A percentile compares a stretch with the other conserved stretches of the same genome.
These are phyloP conservation scores for Pulchroboletus neoregius DNA, from an alignment of 1,284 basidiomycete genomes.

Conservation along the genomic window DNA sequence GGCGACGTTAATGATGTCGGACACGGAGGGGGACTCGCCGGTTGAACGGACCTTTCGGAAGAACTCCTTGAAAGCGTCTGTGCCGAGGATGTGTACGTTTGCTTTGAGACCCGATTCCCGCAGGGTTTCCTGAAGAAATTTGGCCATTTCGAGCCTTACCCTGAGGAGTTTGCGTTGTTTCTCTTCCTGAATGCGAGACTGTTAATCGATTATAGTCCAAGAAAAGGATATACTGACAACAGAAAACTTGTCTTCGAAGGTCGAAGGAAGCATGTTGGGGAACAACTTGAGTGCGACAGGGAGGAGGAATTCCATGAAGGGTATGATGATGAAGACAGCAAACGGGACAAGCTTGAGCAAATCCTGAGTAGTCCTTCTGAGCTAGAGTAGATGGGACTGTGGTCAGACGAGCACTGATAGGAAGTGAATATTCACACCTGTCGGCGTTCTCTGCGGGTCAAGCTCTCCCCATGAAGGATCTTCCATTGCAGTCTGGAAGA, in stretches of 20 bases:
- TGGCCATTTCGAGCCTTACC: constrained; percentile 97
- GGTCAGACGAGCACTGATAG: constrained; percentile 6
- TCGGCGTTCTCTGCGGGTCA: constrained; percentile 91
- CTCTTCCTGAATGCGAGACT: constrained; percentile 67
- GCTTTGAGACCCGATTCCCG: constrained; percentile 91
- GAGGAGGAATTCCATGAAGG: constrained; percentile 98
- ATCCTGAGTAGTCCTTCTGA: constrained; percentile 92
- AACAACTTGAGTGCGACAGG: constrained; percentile 97
- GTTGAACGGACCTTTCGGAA: constrained; percentile 98
- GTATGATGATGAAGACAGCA: constrained; percentile 91
- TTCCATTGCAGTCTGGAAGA: constrained; percentile 87
- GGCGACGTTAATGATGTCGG: constrained; percentile 92
- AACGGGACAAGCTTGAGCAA: constrained; percentile 92
- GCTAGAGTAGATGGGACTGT: constrained; percentile 39
- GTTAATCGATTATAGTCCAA: neutral
- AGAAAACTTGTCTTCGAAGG: constrained; percentile 96
- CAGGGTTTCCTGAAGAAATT: constrained; percentile 97
- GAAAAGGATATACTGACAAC: constrained; percentile 51
- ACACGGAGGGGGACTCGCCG: constrained; percentile 85
- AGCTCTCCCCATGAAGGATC: constrained; percentile 84
- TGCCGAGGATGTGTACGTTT: constrained; percentile 87
- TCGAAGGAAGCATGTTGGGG: constrained; percentile 98
- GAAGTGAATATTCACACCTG: constrained; percentile 58
- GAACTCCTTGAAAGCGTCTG: constrained; percentile 98
- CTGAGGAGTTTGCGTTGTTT: constrained; percentile 95